Evolutionary conservation across 1,284 basidiomycete species (phyloP).

Genomic region (Ganoderma multipileum): DNA sequence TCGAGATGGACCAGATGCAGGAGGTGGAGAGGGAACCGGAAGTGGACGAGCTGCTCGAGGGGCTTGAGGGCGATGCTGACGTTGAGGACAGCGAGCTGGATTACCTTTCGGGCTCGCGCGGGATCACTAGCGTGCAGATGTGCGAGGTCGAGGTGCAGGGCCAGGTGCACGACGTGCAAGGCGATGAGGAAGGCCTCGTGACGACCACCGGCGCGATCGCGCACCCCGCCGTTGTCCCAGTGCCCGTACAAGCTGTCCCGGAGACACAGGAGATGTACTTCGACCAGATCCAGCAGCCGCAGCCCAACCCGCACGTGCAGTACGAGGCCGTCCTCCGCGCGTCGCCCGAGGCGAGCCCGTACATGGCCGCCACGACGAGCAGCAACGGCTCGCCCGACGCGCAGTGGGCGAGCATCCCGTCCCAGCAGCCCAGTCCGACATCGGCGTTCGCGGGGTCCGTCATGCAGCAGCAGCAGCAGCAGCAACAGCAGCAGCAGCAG

Average conservation of each 20-base stretch:
- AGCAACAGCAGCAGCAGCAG: conserved; percentile 25
- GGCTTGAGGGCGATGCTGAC: conserved; percentile 28
- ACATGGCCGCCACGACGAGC: conserved; percentile 16
- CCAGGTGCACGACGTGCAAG: conserved; percentile 61
- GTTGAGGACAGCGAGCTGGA: conserved; percentile 41
- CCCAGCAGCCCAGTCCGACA: conserved; percentile 7
- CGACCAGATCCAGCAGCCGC: conserved; percentile 4
- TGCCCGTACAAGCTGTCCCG: conserved; percentile 6
- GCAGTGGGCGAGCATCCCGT: conserved; percentile 43
- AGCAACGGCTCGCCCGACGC: conserved; percentile 43
- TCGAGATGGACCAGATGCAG: conserved; percentile 31
- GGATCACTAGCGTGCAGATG: conserved; percentile 52
- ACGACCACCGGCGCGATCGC: conserved; percentile 32
- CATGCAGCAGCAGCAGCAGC: conserved; percentile 2
- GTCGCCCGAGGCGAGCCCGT: conserved; percentile 14
- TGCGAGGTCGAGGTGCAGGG: conserved; percentile 68
- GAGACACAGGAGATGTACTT: conserved; percentile 34
- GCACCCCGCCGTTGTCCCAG: conserved; percentile 14
- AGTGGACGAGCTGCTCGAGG: conserved; percentile 20
- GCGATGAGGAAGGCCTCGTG: conserved; percentile 67
- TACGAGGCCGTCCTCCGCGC: conserved; percentile 29
- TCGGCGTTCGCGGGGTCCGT: neutral
- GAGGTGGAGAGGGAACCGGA: conserved; percentile 10
- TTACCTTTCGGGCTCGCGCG: conserved; percentile 29
- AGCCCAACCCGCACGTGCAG: neutral